Evolutionary conservation across 495 filamentous ascomycete species (phyloP), one percentile per base, ranked within the genome.

Genomic region (Aspergillus bridgeri): DNA sequence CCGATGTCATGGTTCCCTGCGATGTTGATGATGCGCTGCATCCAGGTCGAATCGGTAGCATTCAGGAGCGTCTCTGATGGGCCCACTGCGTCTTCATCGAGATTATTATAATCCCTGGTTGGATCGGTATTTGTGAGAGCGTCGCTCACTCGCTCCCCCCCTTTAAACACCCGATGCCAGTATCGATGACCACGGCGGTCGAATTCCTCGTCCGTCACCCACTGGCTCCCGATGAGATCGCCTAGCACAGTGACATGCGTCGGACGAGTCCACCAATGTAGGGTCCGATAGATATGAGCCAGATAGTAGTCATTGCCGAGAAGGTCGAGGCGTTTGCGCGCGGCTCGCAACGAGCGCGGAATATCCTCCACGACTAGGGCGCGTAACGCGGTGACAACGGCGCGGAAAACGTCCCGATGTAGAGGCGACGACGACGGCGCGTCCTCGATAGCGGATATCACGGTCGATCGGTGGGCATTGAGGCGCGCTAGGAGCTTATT

Each of bases 1-100:
- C 94, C 94, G 53, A 98, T 85, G 69, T 98, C 94, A 64, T 98
- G 94, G 68, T 98, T 98, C 0, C 94, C 94, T 0, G 86, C 90
- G 11, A 97, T 80, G 60, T 94, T 92, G 67, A 98, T 93, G 55
- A 98, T 74, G 54, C 89, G 82, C 24, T 78, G 77, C 15, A 79
- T 74, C 94, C 94, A 98, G 1, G 71, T 65, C 7, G 73, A 69
- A 48, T 86, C 79, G 2, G 69, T 64, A 0, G 84, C 79, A 17
- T 82, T 73, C 18, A 86, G 80, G 11, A 38, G 33, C 7, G 33
- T 38, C 33, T 38, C 33, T 13, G 33, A 9, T 3, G 33, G 13
- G 33, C 17, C 47, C 2, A 19, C 22, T 21, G 18, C 45, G 17
- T 73, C 73, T 7, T 75, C 78, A 59, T 60, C 24, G 23, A n/a